phyloP scores from a whole-genome alignment of 2,329 filamentous ascomycete genomes.

The Chrysoporthe puriensis region DNA sequence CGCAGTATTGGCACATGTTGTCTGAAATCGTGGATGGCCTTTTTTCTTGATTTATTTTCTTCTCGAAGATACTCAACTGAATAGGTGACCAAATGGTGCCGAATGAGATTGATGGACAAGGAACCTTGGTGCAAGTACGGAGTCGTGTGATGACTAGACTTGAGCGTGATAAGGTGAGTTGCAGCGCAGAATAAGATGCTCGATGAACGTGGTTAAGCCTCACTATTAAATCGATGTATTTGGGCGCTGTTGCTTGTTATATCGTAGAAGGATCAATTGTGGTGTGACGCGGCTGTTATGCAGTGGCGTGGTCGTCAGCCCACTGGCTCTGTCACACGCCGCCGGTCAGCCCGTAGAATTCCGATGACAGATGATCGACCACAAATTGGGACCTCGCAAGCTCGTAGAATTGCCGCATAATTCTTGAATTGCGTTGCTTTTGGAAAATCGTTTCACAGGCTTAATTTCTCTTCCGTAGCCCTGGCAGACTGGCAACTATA shows the following conservation, averaged over 20 bases:
- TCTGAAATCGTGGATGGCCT: not conserved
- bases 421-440: not conserved
- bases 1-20: constrained; percentile 16
- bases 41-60: not conserved
- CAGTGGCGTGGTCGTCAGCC: constrained; percentile 18
- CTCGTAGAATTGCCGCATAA: not conserved
- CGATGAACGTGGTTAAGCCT: not conserved
- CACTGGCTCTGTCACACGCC: not conserved
- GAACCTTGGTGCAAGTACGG: not conserved
- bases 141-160: not conserved
- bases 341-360: constrained; percentile 4
- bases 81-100: not conserved
- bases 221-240: not conserved
- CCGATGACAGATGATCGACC: not conserved
- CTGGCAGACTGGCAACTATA: no score
- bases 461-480: no score
- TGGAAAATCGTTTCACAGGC: not conserved
- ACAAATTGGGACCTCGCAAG: not conserved
- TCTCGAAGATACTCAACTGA: not conserved
- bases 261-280: constrained; percentile 9
- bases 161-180: not conserved
- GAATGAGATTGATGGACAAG: not conserved
- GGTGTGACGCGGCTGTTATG: constrained; percentile 5
- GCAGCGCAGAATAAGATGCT: not conserved
- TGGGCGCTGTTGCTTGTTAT: not conserved